phyloP scores from a whole-genome alignment of 148 eudicot genomes.

The Rhododendron vialii region DNA sequence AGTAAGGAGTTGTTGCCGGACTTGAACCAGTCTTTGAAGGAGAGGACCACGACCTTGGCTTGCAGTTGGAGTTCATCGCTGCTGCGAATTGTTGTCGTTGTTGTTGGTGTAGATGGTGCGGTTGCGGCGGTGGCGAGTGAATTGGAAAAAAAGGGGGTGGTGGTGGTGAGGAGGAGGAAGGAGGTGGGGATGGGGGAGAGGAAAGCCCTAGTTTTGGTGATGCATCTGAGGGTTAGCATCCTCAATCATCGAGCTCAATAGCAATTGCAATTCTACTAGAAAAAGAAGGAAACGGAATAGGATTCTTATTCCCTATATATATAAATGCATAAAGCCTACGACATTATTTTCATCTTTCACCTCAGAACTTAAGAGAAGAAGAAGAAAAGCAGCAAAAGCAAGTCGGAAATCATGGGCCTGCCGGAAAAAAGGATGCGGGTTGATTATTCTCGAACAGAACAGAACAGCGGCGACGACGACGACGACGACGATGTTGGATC shows the following conservation, averaged over 20 bases:
- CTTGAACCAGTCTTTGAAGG: constrained; percentile 50
- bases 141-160: background rate
- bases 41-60: constrained; percentile 21
- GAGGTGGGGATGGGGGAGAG: constrained; percentile 15
- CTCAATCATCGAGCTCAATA: background rate
- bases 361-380: too few species aligned
- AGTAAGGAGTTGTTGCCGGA: constrained; percentile 26
- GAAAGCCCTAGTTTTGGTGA: constrained; percentile 29
- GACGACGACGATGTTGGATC: too few species aligned
- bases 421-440: too few species aligned
- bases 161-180: constrained; percentile 9
- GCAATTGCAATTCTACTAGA: too few species aligned
- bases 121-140: background rate
- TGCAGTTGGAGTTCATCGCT: constrained; percentile 11
- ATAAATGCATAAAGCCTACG: too few species aligned
- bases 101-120: background rate
- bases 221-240: constrained; percentile 26
- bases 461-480: too few species aligned
- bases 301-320: too few species aligned
- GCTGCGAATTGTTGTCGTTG: background rate
- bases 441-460: too few species aligned
- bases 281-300: too few species aligned
- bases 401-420: too few species aligned
- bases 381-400: too few species aligned
- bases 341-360: too few species aligned